Percentiles rank a stretch among this genome's conserved stretches.
Conservation (phyloP, 2,329 filamentous ascomycete genomes). For the Chaetothyriales sp. region DNA sequence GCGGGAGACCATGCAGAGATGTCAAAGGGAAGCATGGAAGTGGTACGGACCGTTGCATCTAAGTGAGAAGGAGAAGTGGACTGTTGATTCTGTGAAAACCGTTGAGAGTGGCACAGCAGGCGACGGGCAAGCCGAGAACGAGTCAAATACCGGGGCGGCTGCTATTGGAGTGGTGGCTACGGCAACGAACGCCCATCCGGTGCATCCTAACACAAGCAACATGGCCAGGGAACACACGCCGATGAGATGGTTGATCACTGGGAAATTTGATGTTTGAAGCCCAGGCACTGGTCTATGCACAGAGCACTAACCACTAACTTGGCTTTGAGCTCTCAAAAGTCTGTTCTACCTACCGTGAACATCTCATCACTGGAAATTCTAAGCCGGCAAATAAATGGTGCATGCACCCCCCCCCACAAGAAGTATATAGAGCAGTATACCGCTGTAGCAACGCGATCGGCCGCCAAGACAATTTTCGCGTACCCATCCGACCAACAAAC, state of each 20-base stretch:
- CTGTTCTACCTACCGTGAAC: too few relatives aligned
- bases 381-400: too few relatives aligned
- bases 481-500: too few relatives aligned
- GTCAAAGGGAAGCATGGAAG: slow-evolving; percentile 2
- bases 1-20: slow-evolving; percentile 1
- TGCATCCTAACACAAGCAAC: background rate
- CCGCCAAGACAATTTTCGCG: too few relatives aligned
- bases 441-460: too few relatives aligned
- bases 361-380: too few relatives aligned
- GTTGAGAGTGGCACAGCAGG: background rate
- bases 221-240: background rate
- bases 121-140: background rate
- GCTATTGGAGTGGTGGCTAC: background rate
- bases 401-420: too few relatives aligned
- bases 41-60: slow-evolving; percentile 7
- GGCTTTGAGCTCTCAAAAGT: too few relatives aligned
- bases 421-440: too few relatives aligned
- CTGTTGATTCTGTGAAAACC: background rate
- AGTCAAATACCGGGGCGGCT: background rate
- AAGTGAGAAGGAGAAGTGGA: slow-evolving; percentile 6
- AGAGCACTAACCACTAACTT: too few relatives aligned
- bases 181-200: background rate
- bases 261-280: background rate
- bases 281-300: too few relatives aligned
- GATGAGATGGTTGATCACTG: background rate